A percentile compares a stretch with the other conserved stretches of the same genome.
Conservation (phyloP, 192 early-diverging fungal species). For the Jimgerdemannia flammicorona region DNA sequence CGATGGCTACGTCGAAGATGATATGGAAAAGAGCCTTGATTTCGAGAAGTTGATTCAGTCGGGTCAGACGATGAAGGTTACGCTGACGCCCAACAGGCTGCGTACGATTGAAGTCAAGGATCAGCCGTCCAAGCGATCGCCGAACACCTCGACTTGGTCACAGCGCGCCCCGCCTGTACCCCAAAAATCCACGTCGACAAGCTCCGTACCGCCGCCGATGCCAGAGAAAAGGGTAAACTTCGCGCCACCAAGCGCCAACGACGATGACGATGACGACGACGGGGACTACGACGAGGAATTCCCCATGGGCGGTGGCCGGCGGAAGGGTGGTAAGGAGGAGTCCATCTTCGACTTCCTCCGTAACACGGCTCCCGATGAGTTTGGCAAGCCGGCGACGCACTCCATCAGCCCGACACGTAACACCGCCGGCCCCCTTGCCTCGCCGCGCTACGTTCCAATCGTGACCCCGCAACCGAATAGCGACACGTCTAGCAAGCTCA, state of each 20-base stretch:
- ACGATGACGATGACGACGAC: not conserved
- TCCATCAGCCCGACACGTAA: not conserved
- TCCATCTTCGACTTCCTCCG: constrained; percentile 3
- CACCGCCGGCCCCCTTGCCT: not conserved
- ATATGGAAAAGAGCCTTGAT: constrained; percentile 8
- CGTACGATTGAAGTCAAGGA: constrained; percentile 45
- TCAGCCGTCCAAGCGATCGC: not conserved
- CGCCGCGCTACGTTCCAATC: not conserved
- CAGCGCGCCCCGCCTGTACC: not conserved
- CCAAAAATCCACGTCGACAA: not conserved
- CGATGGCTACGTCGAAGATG: not conserved
- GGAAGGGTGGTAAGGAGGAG: not conserved
- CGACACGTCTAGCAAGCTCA: not conserved
- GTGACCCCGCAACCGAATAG: not conserved
- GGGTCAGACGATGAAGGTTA: constrained; percentile 53
- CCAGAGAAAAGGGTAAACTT: not conserved
- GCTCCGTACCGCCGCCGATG: not conserved
- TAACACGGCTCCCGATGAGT: not conserved
- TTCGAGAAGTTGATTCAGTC: constrained; percentile 53
- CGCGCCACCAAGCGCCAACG: not conserved
- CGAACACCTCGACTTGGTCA: not conserved
- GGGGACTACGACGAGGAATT: not conserved
- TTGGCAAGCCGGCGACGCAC: not conserved
- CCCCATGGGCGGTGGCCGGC: constrained; percentile 1
- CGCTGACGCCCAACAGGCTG: constrained; percentile 57